Evolutionary conservation across 495 filamentous ascomycete genomes (phyloP).

Genomic region (Cudoniella acicularis): DNA sequence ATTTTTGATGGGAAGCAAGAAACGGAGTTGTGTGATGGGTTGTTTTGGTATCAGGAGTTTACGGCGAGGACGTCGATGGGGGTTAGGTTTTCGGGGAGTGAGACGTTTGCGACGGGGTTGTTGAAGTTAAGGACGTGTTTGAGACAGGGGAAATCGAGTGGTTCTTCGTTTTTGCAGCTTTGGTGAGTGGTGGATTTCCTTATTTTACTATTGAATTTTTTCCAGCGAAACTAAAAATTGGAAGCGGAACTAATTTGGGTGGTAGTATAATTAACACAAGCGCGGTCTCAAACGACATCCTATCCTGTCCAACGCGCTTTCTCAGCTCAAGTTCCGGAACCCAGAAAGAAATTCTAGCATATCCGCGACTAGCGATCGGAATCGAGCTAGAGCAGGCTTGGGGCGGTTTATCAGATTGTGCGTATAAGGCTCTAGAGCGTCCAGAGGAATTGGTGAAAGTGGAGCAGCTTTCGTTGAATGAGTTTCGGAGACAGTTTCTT

Average conservation of each 20-base stretch:
- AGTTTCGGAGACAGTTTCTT: conserved; percentile 1
- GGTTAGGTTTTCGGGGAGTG: not conserved
- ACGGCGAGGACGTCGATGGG: not conserved
- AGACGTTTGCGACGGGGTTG: not conserved
- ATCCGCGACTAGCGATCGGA: not conserved
- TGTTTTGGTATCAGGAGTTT: conserved; percentile 11
- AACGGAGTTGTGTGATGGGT: not conserved
- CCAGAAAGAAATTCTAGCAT: not conserved
- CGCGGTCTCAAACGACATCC: not conserved
- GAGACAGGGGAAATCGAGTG: no score
- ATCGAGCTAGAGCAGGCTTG: conserved; percentile 8
- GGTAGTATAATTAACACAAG: conserved; percentile 5
- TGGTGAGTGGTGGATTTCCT: not conserved
- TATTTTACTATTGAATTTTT: no score
- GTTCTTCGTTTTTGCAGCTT: not conserved
- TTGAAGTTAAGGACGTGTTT: not conserved
- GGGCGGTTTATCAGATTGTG: not conserved
- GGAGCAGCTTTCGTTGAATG: conserved; percentile 4
- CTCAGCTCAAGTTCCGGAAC: not conserved
- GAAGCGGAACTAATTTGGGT: not conserved
- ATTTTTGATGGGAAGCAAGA: not conserved
- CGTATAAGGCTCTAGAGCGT: conserved; percentile 3
- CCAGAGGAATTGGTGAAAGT: not conserved
- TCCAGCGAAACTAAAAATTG: no score
- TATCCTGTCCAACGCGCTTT: not conserved